Conservation (phyloP, 495 filamentous ascomycete species). For the Neurospora sp. region DNA sequence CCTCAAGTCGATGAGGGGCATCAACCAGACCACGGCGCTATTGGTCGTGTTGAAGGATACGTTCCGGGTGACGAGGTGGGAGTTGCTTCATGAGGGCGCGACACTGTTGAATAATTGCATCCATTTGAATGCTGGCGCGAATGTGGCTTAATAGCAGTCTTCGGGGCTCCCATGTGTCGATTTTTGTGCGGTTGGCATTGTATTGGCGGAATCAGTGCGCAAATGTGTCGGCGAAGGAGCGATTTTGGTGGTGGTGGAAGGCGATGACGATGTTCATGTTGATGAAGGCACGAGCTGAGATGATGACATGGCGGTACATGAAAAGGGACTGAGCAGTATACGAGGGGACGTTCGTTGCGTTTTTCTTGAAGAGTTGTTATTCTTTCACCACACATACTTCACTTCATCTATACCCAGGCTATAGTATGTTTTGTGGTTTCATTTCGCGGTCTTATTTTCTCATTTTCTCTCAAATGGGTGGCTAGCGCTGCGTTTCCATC, state of each 20-base stretch:
- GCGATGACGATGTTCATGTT: neutral
- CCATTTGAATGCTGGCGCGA: conserved; percentile 33
- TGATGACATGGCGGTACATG: neutral
- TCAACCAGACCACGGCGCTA: conserved; percentile 76
- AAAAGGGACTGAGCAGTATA: neutral
- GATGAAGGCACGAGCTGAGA: neutral
- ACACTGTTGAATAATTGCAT: conserved; percentile 74
- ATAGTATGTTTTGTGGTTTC: conserved; percentile 3
- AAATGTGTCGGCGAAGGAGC: neutral
- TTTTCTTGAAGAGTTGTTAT: neutral
- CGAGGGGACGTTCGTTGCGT: neutral
- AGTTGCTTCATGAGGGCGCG: conserved; percentile 79
- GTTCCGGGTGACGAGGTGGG: conserved; percentile 80
- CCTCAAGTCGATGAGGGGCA: conserved; percentile 59
- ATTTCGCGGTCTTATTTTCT: neutral
- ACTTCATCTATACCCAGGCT: neutral
- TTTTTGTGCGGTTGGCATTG: neutral
- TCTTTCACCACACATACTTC: neutral
- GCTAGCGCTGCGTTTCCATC: neutral
- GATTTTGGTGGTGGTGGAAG: neutral
- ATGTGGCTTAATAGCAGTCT: neutral
- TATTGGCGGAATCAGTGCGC: neutral
- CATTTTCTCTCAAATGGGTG: neutral
- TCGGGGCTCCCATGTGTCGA: neutral
- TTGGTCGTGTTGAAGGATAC: conserved; percentile 72